Evolutionary conservation across 371 early-diverging fungal genomes (phyloP).

Genomic region (Blakeslea trispora): DNA sequence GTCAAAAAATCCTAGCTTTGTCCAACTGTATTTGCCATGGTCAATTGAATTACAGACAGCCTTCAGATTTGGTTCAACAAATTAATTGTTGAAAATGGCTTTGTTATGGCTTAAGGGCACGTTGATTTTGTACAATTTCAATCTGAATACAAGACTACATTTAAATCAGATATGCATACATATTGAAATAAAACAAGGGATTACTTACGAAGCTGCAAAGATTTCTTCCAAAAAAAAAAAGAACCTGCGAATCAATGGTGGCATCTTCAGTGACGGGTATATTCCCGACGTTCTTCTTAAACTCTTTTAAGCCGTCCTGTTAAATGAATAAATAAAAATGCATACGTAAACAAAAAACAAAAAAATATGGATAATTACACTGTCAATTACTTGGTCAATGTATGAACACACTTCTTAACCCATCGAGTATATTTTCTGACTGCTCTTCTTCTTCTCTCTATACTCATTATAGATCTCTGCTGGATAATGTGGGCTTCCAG

Average conservation of each 20-base stretch:
- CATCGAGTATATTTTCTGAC: conserved; percentile 9
- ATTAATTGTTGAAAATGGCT: conserved; percentile 4
- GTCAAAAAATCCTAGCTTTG: conserved; percentile 10
- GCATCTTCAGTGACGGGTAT: conserved; percentile 6
- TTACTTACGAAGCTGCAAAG: conserved; percentile 14
- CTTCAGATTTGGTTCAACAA: conserved; percentile 3
- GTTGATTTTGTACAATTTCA: conserved; percentile 3
- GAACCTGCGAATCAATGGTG: conserved; percentile 6
- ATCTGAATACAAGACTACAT: conserved; percentile 8
- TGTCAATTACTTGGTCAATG: conserved; percentile 8
- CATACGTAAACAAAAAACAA: not conserved
- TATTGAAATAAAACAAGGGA: conserved; percentile 12
- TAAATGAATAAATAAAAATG: no score
- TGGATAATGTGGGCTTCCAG: conserved; percentile 7
- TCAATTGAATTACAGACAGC: conserved; percentile 2
- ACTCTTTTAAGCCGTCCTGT: conserved; percentile 8
- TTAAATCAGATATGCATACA: conserved; percentile 12
- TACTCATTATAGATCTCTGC: conserved; percentile 13
- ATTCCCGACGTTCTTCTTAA: conserved; percentile 4
- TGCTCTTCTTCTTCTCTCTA: conserved; percentile 3
- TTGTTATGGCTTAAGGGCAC: conserved; percentile 6
- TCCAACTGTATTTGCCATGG: conserved; percentile 4
- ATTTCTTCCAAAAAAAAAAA: conserved; percentile 11
- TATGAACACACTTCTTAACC: conserved; percentile 9
- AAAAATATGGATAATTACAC: conserved; percentile 11